phyloP scores from a whole-genome alignment of 2,329 filamentous ascomycete species.

The Sporothrix curviconia region DNA sequence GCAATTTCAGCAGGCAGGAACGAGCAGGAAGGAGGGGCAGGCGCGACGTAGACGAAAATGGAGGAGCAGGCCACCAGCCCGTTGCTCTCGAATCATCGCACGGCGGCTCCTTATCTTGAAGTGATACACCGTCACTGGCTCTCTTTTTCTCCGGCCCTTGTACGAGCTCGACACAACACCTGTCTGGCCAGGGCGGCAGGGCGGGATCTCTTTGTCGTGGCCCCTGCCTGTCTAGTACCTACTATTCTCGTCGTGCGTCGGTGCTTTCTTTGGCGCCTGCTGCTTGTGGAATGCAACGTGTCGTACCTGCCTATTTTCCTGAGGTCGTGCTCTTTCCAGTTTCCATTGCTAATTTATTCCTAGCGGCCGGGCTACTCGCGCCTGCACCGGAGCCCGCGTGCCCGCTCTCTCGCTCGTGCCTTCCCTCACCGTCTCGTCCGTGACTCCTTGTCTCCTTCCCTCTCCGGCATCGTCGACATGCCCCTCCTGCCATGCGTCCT shows the following conservation, averaged over 20 bases:
- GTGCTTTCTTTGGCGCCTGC: too few species aligned
- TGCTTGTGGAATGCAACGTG: background rate
- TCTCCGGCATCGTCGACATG: background rate
- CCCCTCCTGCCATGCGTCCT: background rate
- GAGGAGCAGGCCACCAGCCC: background rate
- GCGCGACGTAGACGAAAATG: background rate
- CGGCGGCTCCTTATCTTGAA: background rate
- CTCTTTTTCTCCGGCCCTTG: background rate
- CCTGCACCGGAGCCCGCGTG: background rate
- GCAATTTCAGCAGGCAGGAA: background rate
- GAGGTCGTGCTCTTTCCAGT: background rate
- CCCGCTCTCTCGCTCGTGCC: background rate
- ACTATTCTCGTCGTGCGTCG: background rate
- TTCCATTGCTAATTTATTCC: constrained; percentile 1
- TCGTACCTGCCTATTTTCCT: background rate
- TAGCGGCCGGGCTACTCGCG: background rate
- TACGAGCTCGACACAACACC: background rate
- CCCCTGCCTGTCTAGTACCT: background rate
- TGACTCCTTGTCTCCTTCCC: background rate
- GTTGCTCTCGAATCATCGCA: background rate
- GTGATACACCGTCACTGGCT: background rate
- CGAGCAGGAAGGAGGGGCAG: background rate
- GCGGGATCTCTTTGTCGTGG: too few species aligned
- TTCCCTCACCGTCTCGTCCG: background rate
- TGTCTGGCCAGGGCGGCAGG: background rate